Percentiles rank a stretch among this genome's conserved stretches.
Evolutionary conservation across 192 early-diverging fungal genomes (phyloP).

Genomic region (Backusella circina): DNA sequence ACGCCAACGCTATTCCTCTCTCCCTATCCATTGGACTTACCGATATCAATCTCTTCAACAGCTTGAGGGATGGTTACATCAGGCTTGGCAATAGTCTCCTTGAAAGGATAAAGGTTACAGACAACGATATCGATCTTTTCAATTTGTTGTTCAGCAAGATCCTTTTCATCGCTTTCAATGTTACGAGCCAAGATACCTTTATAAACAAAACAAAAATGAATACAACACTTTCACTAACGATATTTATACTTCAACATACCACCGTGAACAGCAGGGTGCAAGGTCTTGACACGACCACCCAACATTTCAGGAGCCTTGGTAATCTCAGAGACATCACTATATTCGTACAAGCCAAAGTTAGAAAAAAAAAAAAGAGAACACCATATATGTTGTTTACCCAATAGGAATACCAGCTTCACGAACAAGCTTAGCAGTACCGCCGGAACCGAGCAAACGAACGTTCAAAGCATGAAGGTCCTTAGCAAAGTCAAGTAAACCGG

Average conservation of each 20-base stretch:
- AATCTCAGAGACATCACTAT: constrained; percentile 94
- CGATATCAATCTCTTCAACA: constrained; percentile 98
- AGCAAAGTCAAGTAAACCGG: constrained; percentile 87
- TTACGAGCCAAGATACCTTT: constrained; percentile 87
- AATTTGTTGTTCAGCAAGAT: constrained; percentile 86
- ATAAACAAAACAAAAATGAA: not conserved
- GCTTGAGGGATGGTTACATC: constrained; percentile 91
- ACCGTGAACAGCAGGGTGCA: constrained; percentile 98
- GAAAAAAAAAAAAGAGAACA: not conserved
- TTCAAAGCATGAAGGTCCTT: constrained; percentile 71
- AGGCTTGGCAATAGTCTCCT: constrained; percentile 85
- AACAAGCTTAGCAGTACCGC: constrained; percentile 91
- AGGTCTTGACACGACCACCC: constrained; percentile 98
- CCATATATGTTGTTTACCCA: constrained; percentile 45
- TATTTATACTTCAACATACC: constrained; percentile 49
- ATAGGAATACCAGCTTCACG: constrained; percentile 87
- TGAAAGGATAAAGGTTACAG: constrained; percentile 99
- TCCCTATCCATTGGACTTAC: constrained; percentile 33
- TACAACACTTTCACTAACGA: too few species aligned
- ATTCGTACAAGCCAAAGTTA: not conserved
- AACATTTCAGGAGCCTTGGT: constrained; percentile 99
- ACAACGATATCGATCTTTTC: constrained; percentile 92
- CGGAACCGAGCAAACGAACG: constrained; percentile 87
- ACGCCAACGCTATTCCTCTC: not conserved
- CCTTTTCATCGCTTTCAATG: constrained; percentile 76